Conservation (phyloP, 495 filamentous ascomycete species). For the Cercophora sp. region DNA sequence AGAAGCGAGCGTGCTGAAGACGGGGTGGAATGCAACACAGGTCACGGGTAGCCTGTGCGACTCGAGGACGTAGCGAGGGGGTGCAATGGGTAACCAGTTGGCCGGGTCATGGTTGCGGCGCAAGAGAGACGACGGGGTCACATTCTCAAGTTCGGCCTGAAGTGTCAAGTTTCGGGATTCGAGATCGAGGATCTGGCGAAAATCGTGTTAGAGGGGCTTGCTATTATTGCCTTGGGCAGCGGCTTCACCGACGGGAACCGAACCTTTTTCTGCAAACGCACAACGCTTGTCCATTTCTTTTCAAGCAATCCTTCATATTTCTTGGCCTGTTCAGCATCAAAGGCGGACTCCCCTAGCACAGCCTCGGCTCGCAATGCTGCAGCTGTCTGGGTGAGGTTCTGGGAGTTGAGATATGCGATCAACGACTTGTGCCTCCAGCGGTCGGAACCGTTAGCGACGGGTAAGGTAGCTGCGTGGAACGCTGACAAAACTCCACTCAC, state of each 20-base stretch:
- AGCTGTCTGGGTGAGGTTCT: constrained; percentile 59
- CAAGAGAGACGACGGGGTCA: constrained; percentile 64
- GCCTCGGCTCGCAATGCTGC: constrained; percentile 61
- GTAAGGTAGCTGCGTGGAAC: neutral
- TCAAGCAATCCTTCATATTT: constrained; percentile 83
- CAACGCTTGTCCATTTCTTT: constrained; percentile 90
- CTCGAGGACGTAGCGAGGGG: constrained; percentile 71
- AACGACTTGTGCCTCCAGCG: constrained; percentile 74
- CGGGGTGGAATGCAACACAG: constrained; percentile 85
- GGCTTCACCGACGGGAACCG: neutral
- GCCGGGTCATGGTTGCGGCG: constrained; percentile 73
- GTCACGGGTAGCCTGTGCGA: constrained; percentile 76
- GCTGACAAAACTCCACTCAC: constrained; percentile 43
- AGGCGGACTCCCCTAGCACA: constrained; percentile 54
- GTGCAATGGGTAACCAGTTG: constrained; percentile 75
- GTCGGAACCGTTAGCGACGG: neutral
- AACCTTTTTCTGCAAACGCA: constrained; percentile 80
- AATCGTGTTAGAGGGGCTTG: constrained; percentile 13
- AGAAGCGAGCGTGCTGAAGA: constrained; percentile 83
- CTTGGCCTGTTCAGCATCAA: constrained; percentile 69
- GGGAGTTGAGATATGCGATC: constrained; percentile 73
- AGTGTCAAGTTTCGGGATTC: constrained; percentile 64
- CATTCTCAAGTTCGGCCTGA: constrained; percentile 77
- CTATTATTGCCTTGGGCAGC: constrained; percentile 19
- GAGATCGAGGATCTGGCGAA: constrained; percentile 81